phyloP scores from a whole-genome alignment of 2,329 filamentous ascomycete species.

The Diatrype stigma region DNA sequence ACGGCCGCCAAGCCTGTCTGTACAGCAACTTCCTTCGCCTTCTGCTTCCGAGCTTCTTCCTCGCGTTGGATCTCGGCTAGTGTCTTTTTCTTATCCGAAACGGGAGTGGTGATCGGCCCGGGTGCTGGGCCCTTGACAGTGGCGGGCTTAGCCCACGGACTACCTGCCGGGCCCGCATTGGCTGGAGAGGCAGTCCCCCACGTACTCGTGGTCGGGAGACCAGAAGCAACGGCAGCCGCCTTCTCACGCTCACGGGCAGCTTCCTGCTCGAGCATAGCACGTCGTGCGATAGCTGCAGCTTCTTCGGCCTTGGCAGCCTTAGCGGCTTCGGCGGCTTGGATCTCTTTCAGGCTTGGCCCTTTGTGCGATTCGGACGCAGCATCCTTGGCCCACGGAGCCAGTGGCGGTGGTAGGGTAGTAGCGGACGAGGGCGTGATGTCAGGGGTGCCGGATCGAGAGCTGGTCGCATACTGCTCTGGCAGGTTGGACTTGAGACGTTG shows the following conservation, averaged over 20 bases:
- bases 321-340: conserved; percentile 90
- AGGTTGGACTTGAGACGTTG: conserved; percentile 81
- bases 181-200: conserved; percentile 80
- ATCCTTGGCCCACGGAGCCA: conserved; percentile 95
- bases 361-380: conserved; percentile 65
- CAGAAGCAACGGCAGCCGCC: conserved; percentile 60
- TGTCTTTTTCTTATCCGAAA: conserved; percentile 69
- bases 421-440: conserved; percentile 40
- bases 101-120: conserved; percentile 26
- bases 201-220: conserved; percentile 81
- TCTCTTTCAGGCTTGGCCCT: conserved; percentile 90
- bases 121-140: conserved; percentile 37
- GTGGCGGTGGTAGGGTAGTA: conserved; percentile 56
- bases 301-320: conserved; percentile 90
- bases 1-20: conserved; percentile 45
- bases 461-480: conserved; percentile 61
- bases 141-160: conserved; percentile 65
- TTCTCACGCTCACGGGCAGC: conserved; percentile 59
- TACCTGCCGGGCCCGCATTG: conserved; percentile 46
- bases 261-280: conserved; percentile 77
- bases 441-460: conserved; percentile 75
- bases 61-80: conserved; percentile 95
- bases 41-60: conserved; percentile 85
- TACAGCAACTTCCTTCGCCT: conserved; percentile 49
- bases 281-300: conserved; percentile 70